Percentiles rank a stretch among this genome's conserved stretches.
Conservation (phyloP, 495 filamentous ascomycete species). For the Lasiosphaeria hispida region DNA sequence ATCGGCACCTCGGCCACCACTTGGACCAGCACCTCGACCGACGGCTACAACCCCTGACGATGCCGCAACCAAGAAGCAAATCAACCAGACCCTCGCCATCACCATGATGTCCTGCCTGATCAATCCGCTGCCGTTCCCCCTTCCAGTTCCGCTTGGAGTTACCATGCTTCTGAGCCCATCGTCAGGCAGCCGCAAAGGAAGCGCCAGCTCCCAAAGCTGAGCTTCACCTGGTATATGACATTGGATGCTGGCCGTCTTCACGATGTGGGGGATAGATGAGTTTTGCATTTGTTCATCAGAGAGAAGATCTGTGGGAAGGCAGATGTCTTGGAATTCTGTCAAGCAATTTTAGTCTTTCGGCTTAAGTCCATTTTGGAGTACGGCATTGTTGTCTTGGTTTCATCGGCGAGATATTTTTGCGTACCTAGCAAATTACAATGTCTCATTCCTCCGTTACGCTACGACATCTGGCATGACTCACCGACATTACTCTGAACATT, state of each 20-base stretch:
- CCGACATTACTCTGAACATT: too few species aligned
- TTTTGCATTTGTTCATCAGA: not conserved
- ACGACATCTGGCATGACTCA: too few species aligned
- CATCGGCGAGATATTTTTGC: too few species aligned
- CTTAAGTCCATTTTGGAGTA: too few species aligned
- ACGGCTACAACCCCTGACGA: conserved; percentile 6
- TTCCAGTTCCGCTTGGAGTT: conserved; percentile 27
- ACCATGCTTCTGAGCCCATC: conserved; percentile 19
- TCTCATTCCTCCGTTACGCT: too few species aligned
- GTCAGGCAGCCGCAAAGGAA: not conserved
- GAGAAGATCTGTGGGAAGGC: not conserved
- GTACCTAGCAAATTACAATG: too few species aligned
- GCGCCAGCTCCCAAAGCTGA: not conserved
- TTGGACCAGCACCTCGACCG: not conserved
- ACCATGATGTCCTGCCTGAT: conserved; percentile 26
- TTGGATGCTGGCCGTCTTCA: not conserved
- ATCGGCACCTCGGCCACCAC: not conserved
- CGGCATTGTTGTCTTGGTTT: too few species aligned
- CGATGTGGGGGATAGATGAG: not conserved
- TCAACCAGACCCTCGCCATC: conserved; percentile 26
- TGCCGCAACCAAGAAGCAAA: conserved; percentile 25
- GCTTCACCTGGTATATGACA: not conserved
- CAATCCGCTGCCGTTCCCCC: conserved; percentile 25
- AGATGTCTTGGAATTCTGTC: too few species aligned
- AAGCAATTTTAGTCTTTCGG: too few species aligned